phyloP scores from a whole-genome alignment of 169 alveolate genomes.

The Plasmodium berghei region DNA sequence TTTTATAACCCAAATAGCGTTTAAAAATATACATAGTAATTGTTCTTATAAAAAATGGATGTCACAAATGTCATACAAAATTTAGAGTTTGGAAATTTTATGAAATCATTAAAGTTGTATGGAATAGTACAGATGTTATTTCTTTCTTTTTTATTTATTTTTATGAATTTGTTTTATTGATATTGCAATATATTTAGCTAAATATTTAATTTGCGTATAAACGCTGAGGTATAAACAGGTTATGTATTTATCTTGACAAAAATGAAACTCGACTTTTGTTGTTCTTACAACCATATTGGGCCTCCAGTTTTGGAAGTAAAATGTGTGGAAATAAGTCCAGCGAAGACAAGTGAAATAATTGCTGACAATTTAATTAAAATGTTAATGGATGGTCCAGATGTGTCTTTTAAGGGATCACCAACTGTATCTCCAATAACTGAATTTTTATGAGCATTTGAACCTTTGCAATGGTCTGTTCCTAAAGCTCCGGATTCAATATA shows the following conservation, averaged over 20 bases:
- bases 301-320: slow-evolving; percentile 83
- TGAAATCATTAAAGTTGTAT: too few species aligned
- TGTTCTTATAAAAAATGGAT: too few species aligned
- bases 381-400: slow-evolving; percentile 94
- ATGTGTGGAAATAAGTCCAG: slow-evolving; percentile 79
- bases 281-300: slow-evolving; percentile 80
- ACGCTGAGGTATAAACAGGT: background rate
- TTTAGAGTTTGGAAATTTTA: too few species aligned
- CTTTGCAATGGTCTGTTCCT: slow-evolving; percentile 80
- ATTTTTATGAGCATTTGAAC: slow-evolving; percentile 87
- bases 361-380: slow-evolving; percentile 90
- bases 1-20: too few species aligned
- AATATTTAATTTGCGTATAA: too few species aligned
- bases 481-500: slow-evolving; percentile 88
- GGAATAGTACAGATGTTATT: too few species aligned
- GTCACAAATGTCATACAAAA: too few species aligned
- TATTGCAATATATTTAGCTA: too few species aligned
- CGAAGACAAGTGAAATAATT: slow-evolving; percentile 89
- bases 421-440: slow-evolving; percentile 94
- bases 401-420: slow-evolving; percentile 96
- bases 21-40: too few species aligned
- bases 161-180: too few species aligned
- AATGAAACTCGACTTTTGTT: background rate
- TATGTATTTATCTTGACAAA: background rate
- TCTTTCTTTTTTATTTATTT: too few species aligned